Evolutionary conservation across 2,329 filamentous ascomycete genomes (phyloP).

Genomic region (Stagonosporopsis vannaccii): DNA sequence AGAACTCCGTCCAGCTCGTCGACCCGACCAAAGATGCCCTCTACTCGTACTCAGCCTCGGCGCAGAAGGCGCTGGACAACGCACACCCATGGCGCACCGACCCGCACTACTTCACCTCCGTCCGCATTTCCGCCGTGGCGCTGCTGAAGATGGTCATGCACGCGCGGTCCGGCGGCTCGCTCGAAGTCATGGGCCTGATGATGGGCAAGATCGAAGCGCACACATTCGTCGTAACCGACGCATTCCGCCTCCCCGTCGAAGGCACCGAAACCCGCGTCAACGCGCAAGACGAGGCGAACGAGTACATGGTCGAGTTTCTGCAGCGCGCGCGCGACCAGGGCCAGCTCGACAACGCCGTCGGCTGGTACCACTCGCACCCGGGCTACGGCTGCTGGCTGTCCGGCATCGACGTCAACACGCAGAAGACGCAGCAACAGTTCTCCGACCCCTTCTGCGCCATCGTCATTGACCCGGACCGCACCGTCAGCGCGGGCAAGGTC

Average conservation of each 20-base stretch:
- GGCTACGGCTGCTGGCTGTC: conserved; percentile 98
- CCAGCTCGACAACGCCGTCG: conserved; percentile 88
- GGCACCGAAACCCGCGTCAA: conserved; percentile 99
- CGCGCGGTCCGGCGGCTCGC: conserved; percentile 87
- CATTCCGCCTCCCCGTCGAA: conserved; percentile 91
- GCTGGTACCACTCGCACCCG: conserved; percentile 98
- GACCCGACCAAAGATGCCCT: conserved; percentile 89
- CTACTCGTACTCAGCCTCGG: conserved; percentile 77
- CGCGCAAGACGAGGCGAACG: conserved; percentile 92
- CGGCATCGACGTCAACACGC: conserved; percentile 92
- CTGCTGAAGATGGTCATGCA: conserved; percentile 99
- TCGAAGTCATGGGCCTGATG: conserved; percentile 99
- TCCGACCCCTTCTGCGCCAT: conserved; percentile 93
- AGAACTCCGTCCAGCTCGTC: conserved; percentile 81
- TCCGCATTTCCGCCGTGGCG: conserved; percentile 91
- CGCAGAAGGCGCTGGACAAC: conserved; percentile 71
- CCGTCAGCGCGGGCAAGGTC: conserved; percentile 91
- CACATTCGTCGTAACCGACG: conserved; percentile 90
- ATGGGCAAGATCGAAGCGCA: conserved; percentile 89
- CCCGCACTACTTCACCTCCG: conserved; percentile 87
- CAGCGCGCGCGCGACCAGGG: conserved; percentile 76
- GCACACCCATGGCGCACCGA: conserved; percentile 79
- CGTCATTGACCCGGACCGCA: conserved; percentile 95
- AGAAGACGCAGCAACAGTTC: conserved; percentile 83
- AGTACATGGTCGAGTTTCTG: conserved; percentile 92